These are phyloP conservation scores for Pythium coloratum DNA, from an alignment of 352 stramenopile species.

Conservation along the genomic window DNA sequence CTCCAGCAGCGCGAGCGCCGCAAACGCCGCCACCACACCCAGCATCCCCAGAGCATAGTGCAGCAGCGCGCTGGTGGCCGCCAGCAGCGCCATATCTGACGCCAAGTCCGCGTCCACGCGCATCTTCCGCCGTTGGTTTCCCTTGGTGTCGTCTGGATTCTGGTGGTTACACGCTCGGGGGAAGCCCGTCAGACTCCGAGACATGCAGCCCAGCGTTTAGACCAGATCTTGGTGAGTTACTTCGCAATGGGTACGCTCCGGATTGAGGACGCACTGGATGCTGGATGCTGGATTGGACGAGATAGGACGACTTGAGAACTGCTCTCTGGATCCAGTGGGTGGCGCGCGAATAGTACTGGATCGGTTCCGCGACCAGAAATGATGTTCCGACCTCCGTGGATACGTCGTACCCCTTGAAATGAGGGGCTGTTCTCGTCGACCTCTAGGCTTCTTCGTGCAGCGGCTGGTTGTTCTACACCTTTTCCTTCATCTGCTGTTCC, in stretches of 20 bases:
- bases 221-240: conserved; percentile 14
- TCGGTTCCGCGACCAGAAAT: not conserved
- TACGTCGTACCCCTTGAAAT: not conserved
- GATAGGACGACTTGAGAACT: not conserved
- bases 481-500: conserved; percentile 1
- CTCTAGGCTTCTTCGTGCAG: conserved; percentile 1
- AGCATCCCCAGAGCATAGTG: conserved; percentile 66
- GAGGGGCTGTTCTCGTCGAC: not conserved
- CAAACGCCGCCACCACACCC: conserved; percentile 42
- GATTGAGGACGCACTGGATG: not conserved
- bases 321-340: not conserved
- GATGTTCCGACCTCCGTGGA: not conserved
- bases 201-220: not conserved
- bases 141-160: not conserved
- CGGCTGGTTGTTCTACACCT: conserved; percentile 6
- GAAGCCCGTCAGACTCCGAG: not conserved
- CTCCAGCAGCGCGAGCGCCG: conserved; percentile 25
- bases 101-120: conserved; percentile 36
- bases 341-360: not conserved
- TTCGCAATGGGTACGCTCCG: conserved; percentile 8
- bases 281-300: not conserved
- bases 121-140: not conserved
- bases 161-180: not conserved
- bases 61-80: conserved; percentile 54
- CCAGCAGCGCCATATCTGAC: conserved; percentile 57